Evolutionary conservation across 306 rosid genomes (phyloP).

Genomic region (Elaeagnus macrophylla): DNA sequence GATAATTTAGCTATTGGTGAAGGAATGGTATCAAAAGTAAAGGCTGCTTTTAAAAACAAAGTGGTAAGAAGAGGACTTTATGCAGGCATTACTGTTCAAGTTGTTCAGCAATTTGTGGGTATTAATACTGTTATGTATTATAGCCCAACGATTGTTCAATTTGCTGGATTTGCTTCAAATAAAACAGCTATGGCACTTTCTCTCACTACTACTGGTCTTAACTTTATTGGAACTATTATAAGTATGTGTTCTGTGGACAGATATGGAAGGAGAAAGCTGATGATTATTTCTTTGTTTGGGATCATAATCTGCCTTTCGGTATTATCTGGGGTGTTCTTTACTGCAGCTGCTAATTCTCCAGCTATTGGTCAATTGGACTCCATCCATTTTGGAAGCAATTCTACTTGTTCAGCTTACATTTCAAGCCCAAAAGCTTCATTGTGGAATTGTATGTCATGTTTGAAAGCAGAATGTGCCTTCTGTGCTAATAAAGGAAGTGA

Average conservation of each 20-base stretch:
- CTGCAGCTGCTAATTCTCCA: slow-evolving; percentile 52
- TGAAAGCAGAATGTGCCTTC: slow-evolving; percentile 53
- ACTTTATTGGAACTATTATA: slow-evolving; percentile 50
- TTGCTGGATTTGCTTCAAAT: slow-evolving; percentile 75
- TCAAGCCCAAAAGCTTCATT: slow-evolving; percentile 31
- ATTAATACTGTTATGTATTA: slow-evolving; percentile 86
- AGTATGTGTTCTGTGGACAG: slow-evolving; percentile 58
- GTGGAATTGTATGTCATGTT: slow-evolving; percentile 76
- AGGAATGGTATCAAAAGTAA: slow-evolving; percentile 30
- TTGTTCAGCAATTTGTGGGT: slow-evolving; percentile 73
- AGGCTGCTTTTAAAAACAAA: slow-evolving; percentile 27
- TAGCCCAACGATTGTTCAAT: slow-evolving; percentile 83
- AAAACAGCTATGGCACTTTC: slow-evolving; percentile 71
- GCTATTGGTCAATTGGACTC: slow-evolving; percentile 35
- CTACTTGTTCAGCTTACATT: slow-evolving; percentile 46
- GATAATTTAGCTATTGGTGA: slow-evolving; percentile 33
- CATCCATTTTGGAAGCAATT: slow-evolving; percentile 47
- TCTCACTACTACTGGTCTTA: slow-evolving; percentile 65
- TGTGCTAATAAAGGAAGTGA: slow-evolving; percentile 25
- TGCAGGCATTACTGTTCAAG: slow-evolving; percentile 72
- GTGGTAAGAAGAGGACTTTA: slow-evolving; percentile 63
- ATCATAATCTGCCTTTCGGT: slow-evolving; percentile 43
- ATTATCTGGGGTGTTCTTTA: slow-evolving; percentile 40
- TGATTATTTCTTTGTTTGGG: slow-evolving; percentile 54
- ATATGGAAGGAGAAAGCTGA: slow-evolving; percentile 58